A percentile compares a stretch with the other conserved stretches of the same genome.
Conservation (phyloP, 2,329 filamentous ascomycete genomes). For the Spiromastix sp. region DNA sequence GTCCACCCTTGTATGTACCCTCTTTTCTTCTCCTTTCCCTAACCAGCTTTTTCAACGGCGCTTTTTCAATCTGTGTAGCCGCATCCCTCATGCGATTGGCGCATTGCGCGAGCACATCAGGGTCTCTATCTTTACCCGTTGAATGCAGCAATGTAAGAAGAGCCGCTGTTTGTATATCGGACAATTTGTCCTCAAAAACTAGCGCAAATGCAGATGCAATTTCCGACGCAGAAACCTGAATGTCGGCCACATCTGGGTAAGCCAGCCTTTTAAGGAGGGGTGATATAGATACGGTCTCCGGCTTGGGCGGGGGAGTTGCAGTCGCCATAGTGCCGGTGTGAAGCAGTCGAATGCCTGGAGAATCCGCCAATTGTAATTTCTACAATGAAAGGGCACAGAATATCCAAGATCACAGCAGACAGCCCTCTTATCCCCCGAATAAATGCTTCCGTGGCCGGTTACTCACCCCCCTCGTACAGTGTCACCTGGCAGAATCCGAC, state of each 20-base stretch:
- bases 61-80: slow-evolving; percentile 59
- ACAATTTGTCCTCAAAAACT: slow-evolving; percentile 84
- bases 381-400: too few species aligned
- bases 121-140: slow-evolving; percentile 70
- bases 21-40: slow-evolving; percentile 51
- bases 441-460: too few species aligned
- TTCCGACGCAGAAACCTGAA: slow-evolving; percentile 59
- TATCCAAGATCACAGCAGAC: background rate
- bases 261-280: slow-evolving; percentile 39
- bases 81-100: slow-evolving; percentile 75
- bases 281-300: slow-evolving; percentile 35
- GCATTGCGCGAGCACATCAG: slow-evolving; percentile 78
- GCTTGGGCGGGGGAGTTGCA: slow-evolving; percentile 15
- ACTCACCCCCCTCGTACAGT: too few species aligned
- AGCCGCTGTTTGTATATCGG: slow-evolving; percentile 77
- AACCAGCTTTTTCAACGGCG: slow-evolving; percentile 52
- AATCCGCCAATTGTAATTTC: background rate
- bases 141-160: slow-evolving; percentile 88
- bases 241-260: slow-evolving; percentile 33
- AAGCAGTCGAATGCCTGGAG: too few species aligned
- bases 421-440: background rate
- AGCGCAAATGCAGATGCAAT: slow-evolving; percentile 83
- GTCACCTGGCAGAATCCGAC: too few species aligned
- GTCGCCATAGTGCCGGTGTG: slow-evolving; percentile 17
- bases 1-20: slow-evolving; percentile 68